phyloP scores from a whole-genome alignment of 768 basidiomycete species.

The Lenzites betulinus region DNA sequence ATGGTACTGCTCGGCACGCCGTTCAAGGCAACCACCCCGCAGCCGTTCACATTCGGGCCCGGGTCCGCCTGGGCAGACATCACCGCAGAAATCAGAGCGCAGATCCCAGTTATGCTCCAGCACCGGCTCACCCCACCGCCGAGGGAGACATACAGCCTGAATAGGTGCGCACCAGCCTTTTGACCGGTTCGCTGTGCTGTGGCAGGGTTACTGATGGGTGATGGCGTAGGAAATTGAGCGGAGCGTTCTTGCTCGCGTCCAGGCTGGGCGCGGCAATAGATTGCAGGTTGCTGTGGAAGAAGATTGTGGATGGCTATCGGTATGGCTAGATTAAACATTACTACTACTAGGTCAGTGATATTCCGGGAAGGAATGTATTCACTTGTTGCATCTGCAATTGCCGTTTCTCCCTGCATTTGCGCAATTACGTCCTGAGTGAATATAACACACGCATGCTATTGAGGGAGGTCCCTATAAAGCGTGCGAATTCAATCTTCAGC shows the following conservation, averaged over 20 bases:
- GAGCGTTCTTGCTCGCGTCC: conserved; percentile 77
- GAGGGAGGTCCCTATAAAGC: too few relatives aligned
- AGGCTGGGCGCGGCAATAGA: conserved; percentile 74
- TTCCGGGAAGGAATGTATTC: too few relatives aligned
- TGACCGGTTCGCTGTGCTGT: not conserved
- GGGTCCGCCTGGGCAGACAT: conserved; percentile 66
- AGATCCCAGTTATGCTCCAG: conserved; percentile 89
- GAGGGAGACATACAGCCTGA: conserved; percentile 91
- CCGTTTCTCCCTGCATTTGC: too few relatives aligned
- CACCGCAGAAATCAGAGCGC: conserved; percentile 72
- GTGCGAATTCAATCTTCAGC: too few relatives aligned
- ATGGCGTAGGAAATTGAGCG: conserved; percentile 69
- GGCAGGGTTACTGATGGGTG: not conserved
- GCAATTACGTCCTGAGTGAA: too few relatives aligned
- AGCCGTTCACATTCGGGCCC: conserved; percentile 80
- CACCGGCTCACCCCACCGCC: conserved; percentile 92
- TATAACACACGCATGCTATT: too few relatives aligned
- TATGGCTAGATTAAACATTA: conserved; percentile 26
- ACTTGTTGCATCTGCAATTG: too few relatives aligned
- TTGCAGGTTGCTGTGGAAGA: conserved; percentile 76
- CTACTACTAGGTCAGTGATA: too few relatives aligned
- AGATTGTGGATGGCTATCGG: conserved; percentile 48
- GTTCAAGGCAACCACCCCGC: conserved; percentile 63
- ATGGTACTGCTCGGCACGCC: conserved; percentile 85
- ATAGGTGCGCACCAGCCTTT: conserved; percentile 54